phyloP scores from a whole-genome alignment of 2,329 filamentous ascomycete species.

The Zymoseptoria ardabiliae region DNA sequence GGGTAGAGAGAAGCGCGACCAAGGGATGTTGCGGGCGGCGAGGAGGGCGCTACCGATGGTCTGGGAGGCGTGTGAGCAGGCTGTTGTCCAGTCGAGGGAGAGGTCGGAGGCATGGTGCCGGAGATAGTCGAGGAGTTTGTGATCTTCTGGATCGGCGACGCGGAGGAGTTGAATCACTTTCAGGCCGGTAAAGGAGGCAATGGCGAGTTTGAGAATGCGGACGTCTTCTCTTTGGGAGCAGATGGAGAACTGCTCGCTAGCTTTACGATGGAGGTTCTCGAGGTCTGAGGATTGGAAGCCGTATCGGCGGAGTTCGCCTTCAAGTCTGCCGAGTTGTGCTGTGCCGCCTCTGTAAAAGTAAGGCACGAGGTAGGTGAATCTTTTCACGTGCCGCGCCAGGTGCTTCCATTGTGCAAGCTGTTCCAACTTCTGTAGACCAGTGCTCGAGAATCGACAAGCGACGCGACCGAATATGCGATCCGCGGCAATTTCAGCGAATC shows the following conservation, averaged over 20 bases:
- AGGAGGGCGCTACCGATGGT: constrained; percentile 53
- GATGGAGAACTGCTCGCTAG: constrained; percentile 45
- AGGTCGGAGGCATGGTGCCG: constrained; percentile 34
- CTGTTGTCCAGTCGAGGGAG: constrained; percentile 53
- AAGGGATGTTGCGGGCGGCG: constrained; percentile 45
- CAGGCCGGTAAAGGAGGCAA: constrained; percentile 52
- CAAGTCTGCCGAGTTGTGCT: constrained; percentile 12
- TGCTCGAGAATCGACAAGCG: constrained; percentile 44
- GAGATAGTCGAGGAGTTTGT: constrained; percentile 46
- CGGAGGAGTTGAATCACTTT: constrained; percentile 59
- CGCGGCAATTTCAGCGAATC: constrained; percentile 45
- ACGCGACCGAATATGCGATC: constrained; percentile 46
- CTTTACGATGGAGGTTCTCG: constrained; percentile 37
- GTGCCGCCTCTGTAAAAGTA: constrained; percentile 51
- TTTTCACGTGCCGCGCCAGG: constrained; percentile 49
- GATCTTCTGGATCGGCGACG: constrained; percentile 53
- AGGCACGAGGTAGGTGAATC: constrained; percentile 54
- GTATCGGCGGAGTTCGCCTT: constrained; percentile 11
- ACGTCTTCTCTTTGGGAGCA: constrained; percentile 46
- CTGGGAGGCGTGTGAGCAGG: constrained; percentile 54
- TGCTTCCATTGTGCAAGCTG: constrained; percentile 43
- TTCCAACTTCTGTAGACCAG: constrained; percentile 44
- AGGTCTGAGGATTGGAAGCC: constrained; percentile 14
- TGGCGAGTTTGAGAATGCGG: constrained; percentile 46
- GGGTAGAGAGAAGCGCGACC: constrained; percentile 54